Base-by-base conservation (phyloP, 257 asterid species). In the Fraxinus anomala region DNA sequence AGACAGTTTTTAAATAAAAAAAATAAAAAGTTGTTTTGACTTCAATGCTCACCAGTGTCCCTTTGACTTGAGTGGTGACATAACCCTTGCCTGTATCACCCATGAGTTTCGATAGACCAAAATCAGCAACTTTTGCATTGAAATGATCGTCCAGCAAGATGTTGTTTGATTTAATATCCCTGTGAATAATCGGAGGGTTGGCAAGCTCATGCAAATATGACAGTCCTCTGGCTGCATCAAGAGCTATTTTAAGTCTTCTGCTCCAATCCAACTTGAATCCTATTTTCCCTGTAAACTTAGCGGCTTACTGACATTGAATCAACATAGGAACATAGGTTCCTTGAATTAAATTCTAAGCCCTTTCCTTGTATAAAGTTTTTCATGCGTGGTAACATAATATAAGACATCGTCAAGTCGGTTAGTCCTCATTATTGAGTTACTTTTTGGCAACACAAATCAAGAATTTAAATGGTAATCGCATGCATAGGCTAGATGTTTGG, bases 51-150 rank as follows among this genome's bases (percentile, higher is more conserved):
- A 91, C 97, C 92, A 94, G 61, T 80, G 98, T 94, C 74, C 97
- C 98, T 86, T 94, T 94, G 79, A 94, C 98, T 88, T 94, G 98
- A 59, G 97, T 94, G 44, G 89, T 86, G 77, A 94, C 87, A 68
- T 94, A 88, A 66, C 97, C 95, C 80, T 90, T 91, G 36, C 87
- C 87, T n/a, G 86, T 84, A 73, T 92, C 98, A 33, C 92, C 91
- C 88, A 94, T 49, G 79, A 86, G 96, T 84, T 94, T 92, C 1
- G 98, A 94, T 26, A 94, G 76, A 72, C 98, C 98, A 76, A 94
- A 94, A 79, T 94, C 98, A 23, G 98, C 97, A 24, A 94, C 98
- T 82, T 92, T 90, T 14, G 98, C 97, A 67, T 16, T 88, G 24
- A 91, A 81, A 73, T 86, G 85, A 36, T 84, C 84, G 77, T 91